Base-by-base conservation (phyloP, 306 rosid genomes). In the Prosopis cineraria region DNA sequence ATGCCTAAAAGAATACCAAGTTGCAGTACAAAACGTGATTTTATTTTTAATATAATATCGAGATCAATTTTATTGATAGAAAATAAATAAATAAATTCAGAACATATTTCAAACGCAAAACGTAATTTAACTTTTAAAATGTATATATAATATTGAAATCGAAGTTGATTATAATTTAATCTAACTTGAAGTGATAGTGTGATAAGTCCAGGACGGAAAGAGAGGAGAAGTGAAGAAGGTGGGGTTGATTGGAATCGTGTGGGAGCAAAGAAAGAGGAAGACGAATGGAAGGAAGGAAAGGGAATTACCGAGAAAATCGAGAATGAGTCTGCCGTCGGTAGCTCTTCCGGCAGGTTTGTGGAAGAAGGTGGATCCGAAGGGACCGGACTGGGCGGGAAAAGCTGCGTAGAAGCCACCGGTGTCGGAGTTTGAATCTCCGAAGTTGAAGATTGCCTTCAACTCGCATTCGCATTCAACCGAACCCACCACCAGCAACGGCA, bases 251-350 rank as follows among this genome's bases (percentile, higher is more conserved):
- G 19, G 27, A 5, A 12, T 9, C 64, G 6, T 56, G 2, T 2
- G 12, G 36, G 27, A 22, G 14, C 60, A 13, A n/a, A 22, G 33
- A 27, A 17, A 74, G 7, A 34, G 5, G 14, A 52, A 31, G 0
- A 65, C 4, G 13, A 43, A 8, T 10, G n/a, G n/a, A n/a, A n/a
- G n/a, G 48, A 10, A 29, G 43, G 50, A 47, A 19, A 71, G n/a
- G 74, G 78, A 14, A 7, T 77, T 93, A 94, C 98, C 97, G 0
- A 94, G 66, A 74, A 94, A 94, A 80, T 94, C 96, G 30, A 92
- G 11, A 30, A 90, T 43, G 71, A 94, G 91, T 79, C 98, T 88
- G 3, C 97, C 98, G 69, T 92, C 98, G 1, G 97, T 68, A 74
- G 97, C 92, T 13, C 98, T 80, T 1, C 98, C 97, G 1, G 76